Base-by-base conservation (phyloP, 345 rosid genomes). In the Cardamine chenopodiifolia region DNA sequence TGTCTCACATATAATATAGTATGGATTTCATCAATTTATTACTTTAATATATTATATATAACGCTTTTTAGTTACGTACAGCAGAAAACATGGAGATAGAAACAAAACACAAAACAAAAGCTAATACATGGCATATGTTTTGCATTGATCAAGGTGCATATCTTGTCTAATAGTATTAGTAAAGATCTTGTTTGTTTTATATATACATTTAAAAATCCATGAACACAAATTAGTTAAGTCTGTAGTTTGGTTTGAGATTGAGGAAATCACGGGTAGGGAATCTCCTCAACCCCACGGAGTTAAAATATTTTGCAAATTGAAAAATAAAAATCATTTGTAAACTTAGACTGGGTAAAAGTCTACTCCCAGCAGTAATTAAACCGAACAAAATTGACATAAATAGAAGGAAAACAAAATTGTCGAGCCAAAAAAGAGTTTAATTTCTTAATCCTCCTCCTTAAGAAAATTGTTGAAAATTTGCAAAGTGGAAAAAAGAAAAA, bases 241-340 rank as follows among this genome's bases (percentile, higher is more conserved):
- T 35, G 45, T 4, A n/a, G 17, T 50, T 62, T 39, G 68, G 40
- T 35, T 28, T 4, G 26, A 25, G 49, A 68, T 35, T 52, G 57
- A 50, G 23, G 28, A 35, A 68, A 68, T 75, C 79, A 76, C 79
- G 74, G 70, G 74, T n/a, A 17, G 29, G 29, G 65, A 64, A 68
- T 75, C 69, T 75, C 47, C 48, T 40, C 22, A 50, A 8, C 32
- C 48, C 39, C 58, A 52, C 18, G 14, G 5, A 53, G 12, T 39
- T 40, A 60, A 56, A 39, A 13, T 67, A 49, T 10, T 75, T 60
- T 49, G 42, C 73, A 68, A 68, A 22, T 35, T 68, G 20, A 17
- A 44, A 31, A n/a, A 40, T 4, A 56, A 11, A 55, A 45, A 5
- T 1, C 9, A 31, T 29, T 57, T 61, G 5, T 37, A 4, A 11